Base-by-base conservation (phyloP, 202 grass and related monocot genomes). In the Zizania palustris region DNA sequence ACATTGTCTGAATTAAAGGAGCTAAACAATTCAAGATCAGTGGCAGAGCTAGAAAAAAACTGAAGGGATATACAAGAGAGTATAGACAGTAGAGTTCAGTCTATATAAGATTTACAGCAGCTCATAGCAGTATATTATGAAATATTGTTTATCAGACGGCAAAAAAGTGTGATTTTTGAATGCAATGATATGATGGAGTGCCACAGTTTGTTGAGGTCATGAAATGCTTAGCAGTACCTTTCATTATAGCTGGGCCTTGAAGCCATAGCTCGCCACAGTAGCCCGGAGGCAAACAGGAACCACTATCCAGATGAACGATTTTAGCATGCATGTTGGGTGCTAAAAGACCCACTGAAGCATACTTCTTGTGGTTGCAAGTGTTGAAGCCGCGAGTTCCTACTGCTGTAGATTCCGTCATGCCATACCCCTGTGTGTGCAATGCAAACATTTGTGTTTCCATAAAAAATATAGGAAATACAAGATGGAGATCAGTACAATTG, bases 361-460 rank as follows among this genome's bases (percentile, higher is more conserved):
- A 84, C 60, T 86, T 93, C 70, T 63, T 93, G 55, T 74, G 85
- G 55, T 84, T 81, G 42, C 18, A 45, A 60, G 88, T 91, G 56
- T 97, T 93, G 78, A 97, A 97, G 37, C 90, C 93, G 0, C 93
- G 90, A 68, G 93, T 79, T 82, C 84, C 93, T 54, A 93, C 88
- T 35, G 93, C 93, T 69, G 93, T 86, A 53, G 90, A 89, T 81
- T 97, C 93, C 9, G 93, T 97, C 93, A 93, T 87, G 61, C 93
- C 93, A 20, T 97, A 97, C 41, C 93, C 93, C 93, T 97, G 88
- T 51, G 64, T 28, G 28, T 28, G 28, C 28, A 28, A 28, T 51
- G 49, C 28, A 67, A 80, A 82, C 5, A 72, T 80, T 72, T 60
- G 33, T 11, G 12, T 56, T 56, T 6, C 9, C 16, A 64, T 36